Conservation (phyloP, 345 rosid species). For the Citrus glauca region DNA sequence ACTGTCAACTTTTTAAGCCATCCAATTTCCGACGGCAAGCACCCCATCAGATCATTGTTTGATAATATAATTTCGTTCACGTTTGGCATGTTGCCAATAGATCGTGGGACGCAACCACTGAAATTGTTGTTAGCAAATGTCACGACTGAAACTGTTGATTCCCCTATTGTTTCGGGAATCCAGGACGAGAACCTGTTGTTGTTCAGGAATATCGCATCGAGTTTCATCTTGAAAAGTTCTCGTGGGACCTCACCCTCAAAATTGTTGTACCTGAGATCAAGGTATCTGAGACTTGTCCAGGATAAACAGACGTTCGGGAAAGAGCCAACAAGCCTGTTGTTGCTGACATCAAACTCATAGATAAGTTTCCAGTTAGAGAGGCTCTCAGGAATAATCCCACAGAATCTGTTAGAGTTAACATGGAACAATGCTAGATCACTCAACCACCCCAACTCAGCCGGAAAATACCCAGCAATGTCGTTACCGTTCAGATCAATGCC, state of each 20-base stretch:
- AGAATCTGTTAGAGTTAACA: slow-evolving; percentile 69
- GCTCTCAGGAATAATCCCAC: slow-evolving; percentile 72
- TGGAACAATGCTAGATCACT: slow-evolving; percentile 63
- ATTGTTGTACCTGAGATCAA: slow-evolving; percentile 71
- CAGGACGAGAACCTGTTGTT: slow-evolving; percentile 62
- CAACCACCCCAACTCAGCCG: slow-evolving; percentile 60
- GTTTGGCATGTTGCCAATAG: slow-evolving; percentile 60
- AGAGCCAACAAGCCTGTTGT: slow-evolving; percentile 71
- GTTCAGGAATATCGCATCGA: slow-evolving; percentile 77
- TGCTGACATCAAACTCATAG: slow-evolving; percentile 82
- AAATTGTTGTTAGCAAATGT: slow-evolving; percentile 71
- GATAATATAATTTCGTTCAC: slow-evolving; percentile 55
- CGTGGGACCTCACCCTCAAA: slow-evolving; percentile 73
- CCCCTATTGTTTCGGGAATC: slow-evolving; percentile 65
- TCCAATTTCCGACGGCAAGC: slow-evolving; percentile 68
- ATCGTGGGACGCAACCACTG: slow-evolving; percentile 62
- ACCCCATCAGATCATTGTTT: slow-evolving; percentile 60
- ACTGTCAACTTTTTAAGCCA: slow-evolving; percentile 43
- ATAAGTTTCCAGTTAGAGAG: slow-evolving; percentile 44
- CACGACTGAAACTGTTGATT: slow-evolving; percentile 51
- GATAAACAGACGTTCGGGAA: slow-evolving; percentile 53
- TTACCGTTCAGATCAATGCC: slow-evolving; percentile 73
- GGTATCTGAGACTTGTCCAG: slow-evolving; percentile 51
- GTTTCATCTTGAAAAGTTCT: slow-evolving; percentile 40
- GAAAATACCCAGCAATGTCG: slow-evolving; percentile 80